Conservation (phyloP, 768 basidiomycete genomes). For the Suillus paluster region DNA sequence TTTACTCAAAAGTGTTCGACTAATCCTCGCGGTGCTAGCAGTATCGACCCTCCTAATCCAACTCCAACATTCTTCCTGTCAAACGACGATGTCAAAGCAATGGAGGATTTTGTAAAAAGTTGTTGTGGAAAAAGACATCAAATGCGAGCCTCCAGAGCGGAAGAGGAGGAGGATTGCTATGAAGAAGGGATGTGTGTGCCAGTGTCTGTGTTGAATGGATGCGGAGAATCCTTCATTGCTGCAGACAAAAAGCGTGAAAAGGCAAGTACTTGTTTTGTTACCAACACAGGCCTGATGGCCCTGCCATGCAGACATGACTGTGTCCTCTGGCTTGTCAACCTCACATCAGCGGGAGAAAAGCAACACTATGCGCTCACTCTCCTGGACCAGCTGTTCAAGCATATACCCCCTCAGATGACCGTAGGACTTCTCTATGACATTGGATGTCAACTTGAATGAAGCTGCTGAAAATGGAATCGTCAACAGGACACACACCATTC, state of each 20-base stretch:
- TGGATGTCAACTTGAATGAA: slow-evolving; percentile 25
- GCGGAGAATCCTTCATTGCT: slow-evolving; percentile 32
- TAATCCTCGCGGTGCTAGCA: no score
- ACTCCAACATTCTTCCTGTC: no score
- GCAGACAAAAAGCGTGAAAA: slow-evolving; percentile 18
- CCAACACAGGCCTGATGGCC: no score
- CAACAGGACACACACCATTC: no score
- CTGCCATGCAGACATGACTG: slow-evolving; percentile 21
- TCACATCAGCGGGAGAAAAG: slow-evolving; percentile 20
- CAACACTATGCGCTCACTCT: slow-evolving; percentile 25
- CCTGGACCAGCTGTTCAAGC: slow-evolving; percentile 18
- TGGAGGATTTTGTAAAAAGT: slow-evolving; percentile 17
- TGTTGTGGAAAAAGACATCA: not conserved
- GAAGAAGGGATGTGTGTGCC: slow-evolving; percentile 31
- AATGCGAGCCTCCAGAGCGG: not conserved
- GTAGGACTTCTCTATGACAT: slow-evolving; percentile 29
- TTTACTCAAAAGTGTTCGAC: no score
- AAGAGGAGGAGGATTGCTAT: slow-evolving; percentile 14
- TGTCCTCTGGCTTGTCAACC: slow-evolving; percentile 20
- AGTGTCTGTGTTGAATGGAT: slow-evolving; percentile 35
- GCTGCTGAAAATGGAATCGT: slow-evolving; percentile 14
- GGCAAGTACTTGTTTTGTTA: slow-evolving; percentile 22
- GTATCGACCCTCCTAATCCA: no score
- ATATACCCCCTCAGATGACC: slow-evolving; percentile 16
- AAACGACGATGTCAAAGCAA: slow-evolving; percentile 21